Base-by-base conservation (phyloP, 2,329 filamentous ascomycete genomes). In the Beauveria pseudobassiana region DNA sequence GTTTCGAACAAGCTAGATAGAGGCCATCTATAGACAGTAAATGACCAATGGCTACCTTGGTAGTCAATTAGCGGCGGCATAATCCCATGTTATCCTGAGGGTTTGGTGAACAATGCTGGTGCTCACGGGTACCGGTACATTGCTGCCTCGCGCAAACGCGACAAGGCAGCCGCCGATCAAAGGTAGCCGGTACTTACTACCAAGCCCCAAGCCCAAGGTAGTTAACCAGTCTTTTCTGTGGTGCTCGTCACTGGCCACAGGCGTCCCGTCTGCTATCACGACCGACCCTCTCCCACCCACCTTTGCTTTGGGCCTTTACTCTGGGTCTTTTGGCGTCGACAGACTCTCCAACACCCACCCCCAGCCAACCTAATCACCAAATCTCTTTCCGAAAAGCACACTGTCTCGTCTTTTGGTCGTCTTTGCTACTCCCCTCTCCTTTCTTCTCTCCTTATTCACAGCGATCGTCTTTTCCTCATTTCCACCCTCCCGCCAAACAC, bases 341-440 rank as follows among this genome's bases (percentile, higher is more conserved):
- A 26, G 12, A 16, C 40, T 28, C 54, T 46, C 54, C 55, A 42
- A 42, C 14, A 34, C 46, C 20, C 57, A 12, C 56, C 56, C 45
- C 57, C 57, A 58, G 45, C 34, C 43, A 24, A 49, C 26, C 45
- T 51, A 26, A 59, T 42, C 57, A 51, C 48, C 57, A 59, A 59
- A 59, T 49, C 34, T 59, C 57, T 26, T 58, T 49, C 56, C 46
- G 30, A 51, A 59, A 52, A 59, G n/a, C 22, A 49, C 48, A 30
- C 45, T 24, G 45, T 43, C 46, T 52, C 30, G 22, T 52, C 45
- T 43, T 45, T 59, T 51, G 30, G 34, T 40, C 12, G 30, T 43
- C 30, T 43, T 50, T 51, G 30, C 43, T 51, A 20, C 45, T 34
- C 24, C 16, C 57, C 24, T 43, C 24, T 22, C 38, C 24, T 30